A percentile compares a stretch with the other conserved stretches of the same genome.
Conservation (phyloP, 2,329 filamentous ascomycete species). For the Bipolaris gigantea region DNA sequence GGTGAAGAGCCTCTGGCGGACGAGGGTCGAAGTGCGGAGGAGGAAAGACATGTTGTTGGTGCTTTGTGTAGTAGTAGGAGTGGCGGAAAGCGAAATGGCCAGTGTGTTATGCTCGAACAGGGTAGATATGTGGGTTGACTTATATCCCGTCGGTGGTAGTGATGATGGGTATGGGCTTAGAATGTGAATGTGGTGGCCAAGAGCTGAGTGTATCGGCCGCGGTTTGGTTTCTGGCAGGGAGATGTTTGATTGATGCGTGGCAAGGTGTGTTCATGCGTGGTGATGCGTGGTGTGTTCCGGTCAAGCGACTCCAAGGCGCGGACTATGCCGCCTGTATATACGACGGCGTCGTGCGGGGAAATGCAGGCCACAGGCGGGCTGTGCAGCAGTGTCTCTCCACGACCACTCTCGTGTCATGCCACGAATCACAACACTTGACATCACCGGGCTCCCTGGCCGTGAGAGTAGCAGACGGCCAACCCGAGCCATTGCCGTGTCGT, state of each 20-base stretch:
- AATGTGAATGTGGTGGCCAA: slow-evolving; percentile 14
- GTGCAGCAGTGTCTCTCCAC: slow-evolving; percentile 32
- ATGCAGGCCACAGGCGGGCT: slow-evolving; percentile 32
- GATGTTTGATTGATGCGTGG: slow-evolving; percentile 15
- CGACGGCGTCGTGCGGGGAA: slow-evolving; percentile 28
- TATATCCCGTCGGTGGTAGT: slow-evolving; percentile 6
- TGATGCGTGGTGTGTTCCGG: slow-evolving; percentile 19
- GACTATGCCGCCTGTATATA: slow-evolving; percentile 29
- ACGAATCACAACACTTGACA: slow-evolving; percentile 38
- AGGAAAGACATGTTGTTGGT: slow-evolving; percentile 35
- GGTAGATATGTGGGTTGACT: slow-evolving; percentile 4
- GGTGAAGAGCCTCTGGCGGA: slow-evolving; percentile 35
- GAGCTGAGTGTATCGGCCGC: slow-evolving; percentile 23
- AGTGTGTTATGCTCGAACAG: slow-evolving; percentile 3
- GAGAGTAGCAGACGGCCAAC: slow-evolving; percentile 17
- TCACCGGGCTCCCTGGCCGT: slow-evolving; percentile 9
- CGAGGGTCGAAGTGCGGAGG: slow-evolving; percentile 25
- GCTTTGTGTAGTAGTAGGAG: slow-evolving; percentile 8
- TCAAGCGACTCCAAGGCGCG: slow-evolving; percentile 15
- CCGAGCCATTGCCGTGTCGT: slow-evolving; percentile 35
- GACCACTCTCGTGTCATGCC: slow-evolving; percentile 29
- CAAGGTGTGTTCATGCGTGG: slow-evolving; percentile 10
- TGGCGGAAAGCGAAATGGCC: slow-evolving; percentile 4
- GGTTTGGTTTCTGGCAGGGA: slow-evolving; percentile 14
- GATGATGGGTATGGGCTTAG: background rate